A percentile compares a stretch with the other conserved stretches of the same genome.
Conservation (phyloP, 202 grass and related monocot species). For the Digitaria exilis region DNA sequence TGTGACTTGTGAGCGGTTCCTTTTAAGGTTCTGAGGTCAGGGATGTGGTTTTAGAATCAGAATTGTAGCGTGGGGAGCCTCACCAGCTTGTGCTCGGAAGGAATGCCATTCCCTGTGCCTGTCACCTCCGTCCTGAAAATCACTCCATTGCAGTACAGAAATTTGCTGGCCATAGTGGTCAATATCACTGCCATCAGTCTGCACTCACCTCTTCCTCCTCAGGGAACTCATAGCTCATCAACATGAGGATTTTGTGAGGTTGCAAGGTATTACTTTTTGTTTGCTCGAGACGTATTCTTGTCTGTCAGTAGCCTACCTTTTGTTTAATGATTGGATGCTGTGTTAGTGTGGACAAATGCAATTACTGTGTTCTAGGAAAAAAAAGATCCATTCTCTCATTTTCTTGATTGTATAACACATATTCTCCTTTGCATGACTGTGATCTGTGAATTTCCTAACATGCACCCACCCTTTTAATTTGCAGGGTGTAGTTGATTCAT, state of each 20-base stretch:
- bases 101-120: not conserved
- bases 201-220: not conserved
- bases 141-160: not conserved
- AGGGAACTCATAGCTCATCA: not conserved
- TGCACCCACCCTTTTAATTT: not conserved
- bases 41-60: not conserved
- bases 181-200: not conserved
- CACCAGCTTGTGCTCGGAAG: not conserved
- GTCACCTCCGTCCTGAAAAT: not conserved
- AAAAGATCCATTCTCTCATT: not conserved
- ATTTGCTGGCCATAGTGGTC: not conserved
- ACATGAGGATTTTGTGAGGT: not conserved
- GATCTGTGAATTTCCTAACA: not conserved
- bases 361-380: not conserved
- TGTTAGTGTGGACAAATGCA: conserved; percentile 16
- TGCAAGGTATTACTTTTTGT: not conserved
- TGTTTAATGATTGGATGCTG: not conserved
- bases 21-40: not conserved
- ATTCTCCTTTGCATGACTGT: not conserved
- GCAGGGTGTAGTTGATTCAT: conserved; percentile 18
- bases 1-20: not conserved
- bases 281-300: not conserved
- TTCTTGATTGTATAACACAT: conserved; percentile 4
- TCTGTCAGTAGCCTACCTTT: not conserved
- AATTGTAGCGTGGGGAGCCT: not conserved